These are phyloP conservation scores for Pseudozyma tsukubaensis DNA, from an alignment of 1,284 basidiomycete genomes.

Conservation along the genomic window DNA sequence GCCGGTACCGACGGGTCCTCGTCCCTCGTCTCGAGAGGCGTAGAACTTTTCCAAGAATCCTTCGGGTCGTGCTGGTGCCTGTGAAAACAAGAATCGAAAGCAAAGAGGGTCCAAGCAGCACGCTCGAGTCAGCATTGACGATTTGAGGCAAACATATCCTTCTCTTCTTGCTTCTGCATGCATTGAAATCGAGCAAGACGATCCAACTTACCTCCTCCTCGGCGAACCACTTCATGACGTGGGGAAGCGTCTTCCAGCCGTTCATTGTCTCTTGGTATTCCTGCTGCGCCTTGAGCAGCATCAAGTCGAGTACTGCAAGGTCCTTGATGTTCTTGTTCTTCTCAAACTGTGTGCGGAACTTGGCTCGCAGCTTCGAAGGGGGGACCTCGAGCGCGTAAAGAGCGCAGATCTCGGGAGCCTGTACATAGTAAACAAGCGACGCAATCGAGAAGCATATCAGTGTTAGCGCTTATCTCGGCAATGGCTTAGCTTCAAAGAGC, in stretches of 20 bases:
- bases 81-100: neutral
- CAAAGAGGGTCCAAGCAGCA: constrained; percentile 2
- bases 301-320: constrained; percentile 83
- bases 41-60: constrained; percentile 87
- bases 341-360: constrained; percentile 89
- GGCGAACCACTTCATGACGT: constrained; percentile 70
- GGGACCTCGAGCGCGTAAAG: constrained; percentile 87
- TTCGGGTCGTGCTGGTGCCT: constrained; percentile 70
- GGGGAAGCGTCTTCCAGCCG: constrained; percentile 82
- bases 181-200: neutral
- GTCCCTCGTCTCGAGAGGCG: constrained; percentile 71
- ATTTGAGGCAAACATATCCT: neutral
- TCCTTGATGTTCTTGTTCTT: constrained; percentile 85
- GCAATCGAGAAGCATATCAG: neutral
- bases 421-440: constrained; percentile 7
- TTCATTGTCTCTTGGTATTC: constrained; percentile 95
- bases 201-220: constrained; percentile 69
- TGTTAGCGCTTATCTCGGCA: neutral
- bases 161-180: neutral
- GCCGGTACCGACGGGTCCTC: constrained; percentile 52
- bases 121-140: constrained; percentile 12
- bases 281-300: constrained; percentile 85
- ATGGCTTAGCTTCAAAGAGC: neutral
- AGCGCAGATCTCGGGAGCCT: constrained; percentile 90
- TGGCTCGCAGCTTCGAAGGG: constrained; percentile 82